Percentiles rank a stretch among this genome's conserved stretches.
Conservation (phyloP, 73 alveolate genomes). For the Paraurostyla sp. region DNA sequence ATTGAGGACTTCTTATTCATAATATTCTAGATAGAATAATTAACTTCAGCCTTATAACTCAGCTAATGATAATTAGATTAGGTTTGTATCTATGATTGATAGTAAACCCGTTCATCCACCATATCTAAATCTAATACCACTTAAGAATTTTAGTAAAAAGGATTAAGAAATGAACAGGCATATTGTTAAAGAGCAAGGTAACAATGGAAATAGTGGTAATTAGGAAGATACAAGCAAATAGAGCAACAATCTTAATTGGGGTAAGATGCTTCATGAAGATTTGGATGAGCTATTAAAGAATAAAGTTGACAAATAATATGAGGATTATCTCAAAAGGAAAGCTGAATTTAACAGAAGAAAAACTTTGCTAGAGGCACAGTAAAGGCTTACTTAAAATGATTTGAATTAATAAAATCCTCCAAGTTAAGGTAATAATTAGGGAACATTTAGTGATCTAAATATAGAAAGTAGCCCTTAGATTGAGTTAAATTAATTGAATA, state of each 20-base stretch:
- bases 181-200: not conserved
- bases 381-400: not conserved
- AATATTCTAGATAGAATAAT: too few species aligned
- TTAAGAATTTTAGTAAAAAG: constrained; percentile 33
- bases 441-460: not conserved
- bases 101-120: constrained; percentile 56
- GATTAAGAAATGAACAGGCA: constrained; percentile 26
- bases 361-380: not conserved
- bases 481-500: too few species aligned
- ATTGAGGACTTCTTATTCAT: too few species aligned
- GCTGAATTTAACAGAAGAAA: not conserved
- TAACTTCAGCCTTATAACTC: too few species aligned
- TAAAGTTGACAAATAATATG: constrained; percentile 18
- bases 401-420: not conserved
- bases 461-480: not conserved
- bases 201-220: not conserved
- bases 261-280: constrained; percentile 39
- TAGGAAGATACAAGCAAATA: not conserved
- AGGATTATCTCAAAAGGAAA: constrained; percentile 4
- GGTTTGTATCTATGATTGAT: constrained; percentile 52
- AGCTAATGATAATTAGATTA: not conserved
- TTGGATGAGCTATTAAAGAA: constrained; percentile 26
- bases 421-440: not conserved
- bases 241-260: constrained; percentile 35
- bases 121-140: constrained; percentile 32